Evolutionary conservation across 2,329 filamentous ascomycete species (phyloP).

Genomic region (Aspergillus sp.): DNA sequence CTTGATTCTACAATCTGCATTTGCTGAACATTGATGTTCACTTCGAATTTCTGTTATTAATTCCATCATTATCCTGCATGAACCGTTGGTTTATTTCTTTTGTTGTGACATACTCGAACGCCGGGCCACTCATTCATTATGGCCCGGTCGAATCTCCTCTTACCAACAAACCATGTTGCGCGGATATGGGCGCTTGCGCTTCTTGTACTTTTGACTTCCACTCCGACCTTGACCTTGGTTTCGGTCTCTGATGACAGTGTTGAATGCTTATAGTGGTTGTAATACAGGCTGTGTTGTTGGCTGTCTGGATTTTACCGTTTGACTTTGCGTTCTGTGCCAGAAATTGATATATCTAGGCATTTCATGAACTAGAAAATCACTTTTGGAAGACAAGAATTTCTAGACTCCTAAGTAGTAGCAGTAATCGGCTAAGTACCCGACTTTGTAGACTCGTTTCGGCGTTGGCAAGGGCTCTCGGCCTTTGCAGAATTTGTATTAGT

Average conservation of each 20-base stretch:
- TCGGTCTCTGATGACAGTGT: slow-evolving; percentile 20
- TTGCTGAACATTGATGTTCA: slow-evolving; percentile 14
- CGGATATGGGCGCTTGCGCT: slow-evolving; percentile 6
- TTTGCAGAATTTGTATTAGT: not conserved
- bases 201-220: slow-evolving; percentile 13
- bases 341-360: slow-evolving; percentile 12
- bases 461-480: too few species aligned
- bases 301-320: slow-evolving; percentile 9
- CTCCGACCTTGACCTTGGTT: slow-evolving; percentile 8
- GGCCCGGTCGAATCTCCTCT: slow-evolving; percentile 12
- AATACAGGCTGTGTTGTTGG: slow-evolving; percentile 14
- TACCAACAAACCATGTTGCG: slow-evolving; percentile 8
- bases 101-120: slow-evolving; percentile 15
- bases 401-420: not conserved
- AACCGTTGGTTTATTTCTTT: slow-evolving; percentile 20
- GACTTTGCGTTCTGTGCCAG: not conserved
- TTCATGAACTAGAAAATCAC: slow-evolving; percentile 9
- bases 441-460: too few species aligned
- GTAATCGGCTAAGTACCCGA: too few species aligned
- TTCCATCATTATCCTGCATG: slow-evolving; percentile 18
- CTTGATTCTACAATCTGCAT: slow-evolving; percentile 10
- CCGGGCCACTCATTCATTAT: slow-evolving; percentile 18
- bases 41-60: slow-evolving; percentile 14
- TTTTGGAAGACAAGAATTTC: slow-evolving; percentile 3
- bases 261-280: slow-evolving; percentile 13